Evolutionary conservation across 2,329 filamentous ascomycete genomes (phyloP).

Genomic region (Hypoxylon sp.): DNA sequence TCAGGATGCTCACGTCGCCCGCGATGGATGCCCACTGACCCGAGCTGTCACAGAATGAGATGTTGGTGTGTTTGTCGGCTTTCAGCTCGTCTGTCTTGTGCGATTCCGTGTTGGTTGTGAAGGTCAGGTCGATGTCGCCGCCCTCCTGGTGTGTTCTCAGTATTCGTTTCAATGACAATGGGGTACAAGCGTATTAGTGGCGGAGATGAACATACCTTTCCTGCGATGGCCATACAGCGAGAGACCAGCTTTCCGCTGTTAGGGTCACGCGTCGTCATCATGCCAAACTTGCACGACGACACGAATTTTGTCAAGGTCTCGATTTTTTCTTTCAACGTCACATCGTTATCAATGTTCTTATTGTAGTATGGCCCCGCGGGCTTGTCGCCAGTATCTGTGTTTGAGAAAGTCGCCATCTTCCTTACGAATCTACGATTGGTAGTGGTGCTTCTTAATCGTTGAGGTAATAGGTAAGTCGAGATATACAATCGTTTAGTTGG

Average conservation of each 20-base stretch:
- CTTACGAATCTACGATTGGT: neutral
- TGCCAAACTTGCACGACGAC: conserved; percentile 71
- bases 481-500: neutral
- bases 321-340: conserved; percentile 70
- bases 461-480: no score
- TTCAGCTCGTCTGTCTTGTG: conserved; percentile 84
- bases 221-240: conserved; percentile 75
- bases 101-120: conserved; percentile 90
- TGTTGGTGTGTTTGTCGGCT: conserved; percentile 76
- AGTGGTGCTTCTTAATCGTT: no score
- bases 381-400: conserved; percentile 31
- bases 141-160: no score
- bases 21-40: conserved; percentile 88
- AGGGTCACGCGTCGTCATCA: conserved; percentile 71
- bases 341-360: conserved; percentile 67
- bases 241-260: conserved; percentile 66
- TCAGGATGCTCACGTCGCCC: conserved; percentile 72
- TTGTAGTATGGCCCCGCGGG: conserved; percentile 67
- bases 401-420: conserved; percentile 35
- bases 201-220: conserved; percentile 57
- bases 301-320: conserved; percentile 69
- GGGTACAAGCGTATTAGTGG: no score
- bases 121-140: conserved; percentile 82
- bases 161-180: no score
- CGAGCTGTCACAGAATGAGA: conserved; percentile 77